Conservation (phyloP, 2,329 filamentous ascomycete genomes). For the Pseudogymnoascus sp. region DNA sequence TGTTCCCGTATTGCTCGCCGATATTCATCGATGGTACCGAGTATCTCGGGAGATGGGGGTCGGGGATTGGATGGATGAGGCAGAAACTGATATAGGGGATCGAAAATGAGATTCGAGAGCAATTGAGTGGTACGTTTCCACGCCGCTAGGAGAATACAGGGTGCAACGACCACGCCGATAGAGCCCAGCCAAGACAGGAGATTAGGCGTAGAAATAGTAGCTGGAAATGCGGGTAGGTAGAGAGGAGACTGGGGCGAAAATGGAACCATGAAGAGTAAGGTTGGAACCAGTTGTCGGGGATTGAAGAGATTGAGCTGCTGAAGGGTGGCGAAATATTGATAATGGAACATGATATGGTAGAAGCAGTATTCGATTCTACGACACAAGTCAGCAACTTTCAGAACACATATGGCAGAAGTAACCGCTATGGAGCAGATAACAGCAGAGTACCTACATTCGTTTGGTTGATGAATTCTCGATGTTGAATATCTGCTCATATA, state of each 20-base stretch:
- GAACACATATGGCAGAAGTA: neutral
- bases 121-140: constrained; percentile 20
- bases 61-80: constrained; percentile 25
- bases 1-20: constrained; percentile 14
- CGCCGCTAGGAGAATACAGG: constrained; percentile 23
- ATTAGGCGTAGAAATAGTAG: constrained; percentile 13
- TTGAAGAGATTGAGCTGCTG: constrained; percentile 28
- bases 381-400: constrained; percentile 15
- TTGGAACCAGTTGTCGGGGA: constrained; percentile 19
- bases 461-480: neutral
- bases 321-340: constrained; percentile 27
- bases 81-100: constrained; percentile 24
- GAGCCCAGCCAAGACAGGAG: constrained; percentile 17
- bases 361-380: constrained; percentile 21
- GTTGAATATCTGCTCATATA: constrained; percentile 12
- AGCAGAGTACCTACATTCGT: constrained; percentile 12
- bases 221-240: constrained; percentile 15
- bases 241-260: constrained; percentile 25
- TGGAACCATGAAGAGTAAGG: constrained; percentile 24
- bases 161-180: constrained; percentile 18
- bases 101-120: constrained; percentile 22
- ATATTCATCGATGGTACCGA: constrained; percentile 21
- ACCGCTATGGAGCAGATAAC: constrained; percentile 16
- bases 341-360: constrained; percentile 23
- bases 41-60: constrained; percentile 15